phyloP scores from a whole-genome alignment of 768 basidiomycete species.

The Pleurotus citrinopileatus region DNA sequence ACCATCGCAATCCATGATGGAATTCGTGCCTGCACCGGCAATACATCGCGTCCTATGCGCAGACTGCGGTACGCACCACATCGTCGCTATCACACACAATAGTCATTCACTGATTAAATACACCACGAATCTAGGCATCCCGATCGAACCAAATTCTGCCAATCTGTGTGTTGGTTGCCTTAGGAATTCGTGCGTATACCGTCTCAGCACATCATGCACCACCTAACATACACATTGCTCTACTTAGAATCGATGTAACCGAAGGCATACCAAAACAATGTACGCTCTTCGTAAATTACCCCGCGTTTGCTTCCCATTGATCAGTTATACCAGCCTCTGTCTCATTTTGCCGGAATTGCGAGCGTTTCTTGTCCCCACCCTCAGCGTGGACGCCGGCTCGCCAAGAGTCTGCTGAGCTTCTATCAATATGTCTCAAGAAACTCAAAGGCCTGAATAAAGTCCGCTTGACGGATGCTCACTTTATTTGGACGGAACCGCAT shows the following conservation, averaged over 20 bases:
- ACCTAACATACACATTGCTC: neutral
- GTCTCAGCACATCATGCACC: neutral
- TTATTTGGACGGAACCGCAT: slow-evolving; percentile 99
- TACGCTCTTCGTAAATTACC: slow-evolving; percentile 31
- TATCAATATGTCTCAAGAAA: slow-evolving; percentile 93
- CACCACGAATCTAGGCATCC: slow-evolving; percentile 56
- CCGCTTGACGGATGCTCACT: slow-evolving; percentile 95
- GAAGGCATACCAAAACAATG: slow-evolving; percentile 97
- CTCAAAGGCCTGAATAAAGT: slow-evolving; percentile 93
- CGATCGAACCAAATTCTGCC: slow-evolving; percentile 89
- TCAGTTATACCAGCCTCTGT: slow-evolving; percentile 59
- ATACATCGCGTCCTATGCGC: slow-evolving; percentile 86
- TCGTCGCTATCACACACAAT: slow-evolving; percentile 8
- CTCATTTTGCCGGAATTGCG: slow-evolving; percentile 93
- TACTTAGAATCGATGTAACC: slow-evolving; percentile 87
- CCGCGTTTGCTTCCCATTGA: neutral
- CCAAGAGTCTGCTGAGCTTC: slow-evolving; percentile 89
- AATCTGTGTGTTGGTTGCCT: slow-evolving; percentile 90
- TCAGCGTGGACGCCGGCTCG: slow-evolving; percentile 80
- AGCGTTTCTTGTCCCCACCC: slow-evolving; percentile 92
- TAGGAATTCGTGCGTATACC: slow-evolving; percentile 70
- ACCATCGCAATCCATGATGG: slow-evolving; percentile 45
- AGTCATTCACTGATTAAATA: neutral
- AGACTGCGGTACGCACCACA: slow-evolving; percentile 65
- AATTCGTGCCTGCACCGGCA: slow-evolving; percentile 72